Evolutionary conservation across 2,329 filamentous ascomycete species (phyloP), one percentile per base, ranked within the genome.

Genomic region (Alternaria incomplexa): DNA sequence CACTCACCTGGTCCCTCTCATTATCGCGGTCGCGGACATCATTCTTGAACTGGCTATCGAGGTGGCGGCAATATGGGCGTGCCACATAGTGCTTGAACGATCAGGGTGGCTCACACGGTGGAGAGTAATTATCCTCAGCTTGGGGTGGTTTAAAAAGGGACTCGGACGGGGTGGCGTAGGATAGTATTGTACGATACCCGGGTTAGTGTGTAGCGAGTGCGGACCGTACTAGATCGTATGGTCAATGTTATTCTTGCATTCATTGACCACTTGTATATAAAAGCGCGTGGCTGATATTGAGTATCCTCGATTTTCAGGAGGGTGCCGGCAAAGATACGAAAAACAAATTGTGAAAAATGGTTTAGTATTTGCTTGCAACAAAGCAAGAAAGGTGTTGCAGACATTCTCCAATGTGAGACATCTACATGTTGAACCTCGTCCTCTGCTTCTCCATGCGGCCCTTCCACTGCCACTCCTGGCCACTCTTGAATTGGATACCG

Each of bases 401-500:
- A 28, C 11, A 17, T 28, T 40, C 40, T 11, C 17, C 23, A 22
- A 9, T 17, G 2, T n/a, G 12, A 11, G 40, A n/a, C 20, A 23
- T 62, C 63, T 82, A 98, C 77, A 99, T 84, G 81, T 96, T 96
- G 83, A 98, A 99, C 78, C 93, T 90, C 70, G 95, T 98, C 74
- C 96, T 87, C 76, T 92, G 86, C 85, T 97, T 97, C 83, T 99
- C 96, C 90, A 96, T 96, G 77, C 90, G 89, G 11, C 92, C 91
- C 83, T 97, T 96, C 96, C 96, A 99, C 79, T 97, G 89, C 95
- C 96, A 98, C 77, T 97, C 92, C 70, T 93, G 88, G 40, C 93
- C 93, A 80, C 88, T 90, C 50, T 81, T 90, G 83, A 80, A 89
- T 84, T 84, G 92, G 68, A 99, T 91, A 0, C 94, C 95, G 81